phyloP scores from a whole-genome alignment of 345 rosid species.

The Stellera chamaejasme region DNA sequence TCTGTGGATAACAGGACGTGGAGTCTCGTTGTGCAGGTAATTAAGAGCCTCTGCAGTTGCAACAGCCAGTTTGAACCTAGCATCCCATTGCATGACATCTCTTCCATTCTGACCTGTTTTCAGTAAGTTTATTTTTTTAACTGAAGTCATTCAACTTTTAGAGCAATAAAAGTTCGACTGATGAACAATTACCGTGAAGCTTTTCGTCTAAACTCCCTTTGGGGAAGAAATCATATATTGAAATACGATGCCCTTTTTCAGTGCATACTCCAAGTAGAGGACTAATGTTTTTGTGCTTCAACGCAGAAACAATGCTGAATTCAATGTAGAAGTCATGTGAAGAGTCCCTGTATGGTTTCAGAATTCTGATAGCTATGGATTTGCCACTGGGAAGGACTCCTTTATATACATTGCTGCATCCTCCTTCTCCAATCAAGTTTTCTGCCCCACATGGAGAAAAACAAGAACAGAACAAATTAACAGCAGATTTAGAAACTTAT shows the following conservation, averaged over 20 bases:
- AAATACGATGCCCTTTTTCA: constrained; percentile 22
- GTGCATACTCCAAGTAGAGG: constrained; percentile 36
- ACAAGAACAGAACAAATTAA: not conserved
- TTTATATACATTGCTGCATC: constrained; percentile 40
- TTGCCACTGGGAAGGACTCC: constrained; percentile 34
- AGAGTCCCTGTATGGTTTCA: constrained; percentile 38
- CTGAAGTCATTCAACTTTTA: not conserved
- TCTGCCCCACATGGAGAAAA: constrained; percentile 17
- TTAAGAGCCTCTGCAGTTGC: constrained; percentile 35
- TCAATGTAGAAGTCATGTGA: constrained; percentile 32
- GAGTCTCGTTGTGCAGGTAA: constrained; percentile 33
- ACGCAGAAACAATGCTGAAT: constrained; percentile 29
- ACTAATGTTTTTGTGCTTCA: constrained; percentile 27
- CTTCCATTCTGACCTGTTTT: constrained; percentile 14
- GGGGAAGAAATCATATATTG: constrained; percentile 30
- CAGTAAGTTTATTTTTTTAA: constrained; percentile 1
- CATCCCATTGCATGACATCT: constrained; percentile 28
- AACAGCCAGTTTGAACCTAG: constrained; percentile 28
- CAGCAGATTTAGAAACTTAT: constrained; percentile 1
- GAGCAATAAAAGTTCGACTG: not conserved
- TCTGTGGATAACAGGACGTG: constrained; percentile 40
- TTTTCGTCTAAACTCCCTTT: constrained; percentile 39
- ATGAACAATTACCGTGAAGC: constrained; percentile 30
- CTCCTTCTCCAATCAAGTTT: constrained; percentile 48
- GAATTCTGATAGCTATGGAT: constrained; percentile 33